A percentile compares a stretch with the other conserved stretches of the same genome.
These are phyloP conservation scores for Vitis amurensis DNA, from an alignment of 164 flowering plant genomes.

Conservation along the genomic window DNA sequence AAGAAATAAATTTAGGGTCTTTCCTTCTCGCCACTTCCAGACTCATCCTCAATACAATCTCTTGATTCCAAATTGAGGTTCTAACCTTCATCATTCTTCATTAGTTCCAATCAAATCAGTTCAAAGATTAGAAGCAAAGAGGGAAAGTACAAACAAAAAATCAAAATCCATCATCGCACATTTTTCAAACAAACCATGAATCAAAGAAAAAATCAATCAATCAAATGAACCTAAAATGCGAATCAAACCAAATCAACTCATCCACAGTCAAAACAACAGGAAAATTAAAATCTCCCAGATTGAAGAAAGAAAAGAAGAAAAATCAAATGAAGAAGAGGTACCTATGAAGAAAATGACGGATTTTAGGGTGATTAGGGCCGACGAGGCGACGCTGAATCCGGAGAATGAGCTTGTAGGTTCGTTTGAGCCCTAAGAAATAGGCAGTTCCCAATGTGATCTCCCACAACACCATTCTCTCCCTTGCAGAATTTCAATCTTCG, in stretches of 20 bases:
- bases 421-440: slow-evolving; percentile 78
- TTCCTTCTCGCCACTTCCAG: no score
- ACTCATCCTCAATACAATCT: no score
- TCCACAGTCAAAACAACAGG: not conserved
- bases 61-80: no score
- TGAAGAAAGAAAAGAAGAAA: not conserved
- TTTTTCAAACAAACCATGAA: no score
- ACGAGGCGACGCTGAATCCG: slow-evolving; percentile 72
- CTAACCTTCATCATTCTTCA: no score
- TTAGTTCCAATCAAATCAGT: no score
- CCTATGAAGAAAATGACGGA: slow-evolving; percentile 65
- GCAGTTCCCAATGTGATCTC: slow-evolving; percentile 90
- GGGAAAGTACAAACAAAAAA: no score
- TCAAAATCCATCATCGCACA: no score
- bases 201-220: no score
- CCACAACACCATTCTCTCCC: slow-evolving; percentile 79
- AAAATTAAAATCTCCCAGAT: not conserved
- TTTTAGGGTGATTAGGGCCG: slow-evolving; percentile 53
- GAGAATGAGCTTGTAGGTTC: slow-evolving; percentile 72
- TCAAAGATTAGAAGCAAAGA: no score
- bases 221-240: no score
- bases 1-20: no score
- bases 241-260: not conserved
- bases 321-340: slow-evolving; percentile 12
- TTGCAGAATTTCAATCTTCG: not conserved